A percentile compares a stretch with the other conserved stretches of the same genome.
Evolutionary conservation across 768 basidiomycete genomes (phyloP).

Genomic region (Mycena olivaceomarginata): DNA sequence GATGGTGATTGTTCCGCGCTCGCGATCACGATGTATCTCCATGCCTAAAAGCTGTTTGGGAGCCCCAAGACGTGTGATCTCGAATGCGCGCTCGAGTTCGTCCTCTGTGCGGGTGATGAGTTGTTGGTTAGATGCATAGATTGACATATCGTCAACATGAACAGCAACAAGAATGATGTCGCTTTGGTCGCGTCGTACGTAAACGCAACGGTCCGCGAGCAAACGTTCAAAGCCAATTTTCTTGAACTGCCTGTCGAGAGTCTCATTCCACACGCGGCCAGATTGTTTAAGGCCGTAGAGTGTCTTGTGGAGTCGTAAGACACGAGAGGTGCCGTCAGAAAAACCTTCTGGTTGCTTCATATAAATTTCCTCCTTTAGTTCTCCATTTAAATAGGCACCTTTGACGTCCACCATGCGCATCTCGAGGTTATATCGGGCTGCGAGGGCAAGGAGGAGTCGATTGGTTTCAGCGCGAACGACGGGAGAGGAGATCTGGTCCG

Average conservation of each 20-base stretch:
- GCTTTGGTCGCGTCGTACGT: not conserved
- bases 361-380: conserved; percentile 48
- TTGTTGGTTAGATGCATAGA: conserved; percentile 45
- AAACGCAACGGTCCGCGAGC: conserved; percentile 45
- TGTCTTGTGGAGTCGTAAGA: too few relatives aligned
- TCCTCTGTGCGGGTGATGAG: conserved; percentile 20
- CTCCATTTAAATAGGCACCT: too few relatives aligned
- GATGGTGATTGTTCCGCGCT: too few relatives aligned
- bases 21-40: too few relatives aligned
- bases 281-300: conserved; percentile 49
- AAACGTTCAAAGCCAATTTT: conserved; percentile 43
- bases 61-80: conserved; percentile 18
- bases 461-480: conserved; percentile 55
- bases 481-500: conserved; percentile 51
- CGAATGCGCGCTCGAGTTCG: conserved; percentile 13
- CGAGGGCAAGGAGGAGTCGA: conserved; percentile 36
- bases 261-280: conserved; percentile 54
- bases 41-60: too few relatives aligned
- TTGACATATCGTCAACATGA: conserved; percentile 21
- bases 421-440: conserved; percentile 43
- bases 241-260: conserved; percentile 43
- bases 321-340: too few relatives aligned
- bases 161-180: not conserved
- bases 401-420: too few relatives aligned
- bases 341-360: too few relatives aligned